Evolutionary conservation across 495 filamentous ascomycete genomes (phyloP), one percentile per base, ranked within the genome.

Genomic region (Aspergillus hancockii): DNA sequence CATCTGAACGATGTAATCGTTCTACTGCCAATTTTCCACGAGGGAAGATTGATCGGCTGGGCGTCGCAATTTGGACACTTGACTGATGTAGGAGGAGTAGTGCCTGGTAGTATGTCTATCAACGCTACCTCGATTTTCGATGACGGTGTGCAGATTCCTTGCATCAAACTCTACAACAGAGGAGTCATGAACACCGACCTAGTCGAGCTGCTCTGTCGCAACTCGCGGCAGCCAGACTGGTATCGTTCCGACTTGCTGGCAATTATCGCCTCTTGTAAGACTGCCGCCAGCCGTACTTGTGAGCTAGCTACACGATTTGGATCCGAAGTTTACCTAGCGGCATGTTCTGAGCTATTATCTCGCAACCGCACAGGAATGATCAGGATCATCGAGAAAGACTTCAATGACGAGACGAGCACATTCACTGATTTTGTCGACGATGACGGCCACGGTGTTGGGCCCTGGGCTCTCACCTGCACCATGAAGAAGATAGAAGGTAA

Each of bases 341-440:
- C 79, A 0, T 80, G 73, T 25, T 63, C 69, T 8, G 71, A 81
- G 56, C 63, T 82, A 4, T 72, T 82, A 1, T 55, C 63, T 25
- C 75, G 79, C 14, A 81, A 80, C 47, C 70, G 78, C 1, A 67
- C 64, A 13, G 79, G 71, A 1, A 62, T 82, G 30, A 68, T 67
- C 30, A 73, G 75, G 54, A 76, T 82, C 36, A 73, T 81, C 40
- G 73, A 77, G n/a, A 59, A 67, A 0, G 67, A 79, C 6, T 80
- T 82, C 28, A 73, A 75, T 16, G 71, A 73, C 10, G 53, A 78
- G 30, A 63, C 70, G 18, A 68, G 69, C 41, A 75, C 67, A 3
- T 82, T 82, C 55, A 78, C 79, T 7, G 79, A 82, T 52, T 81
- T 77, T 54, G 78, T 82, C 25, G 79, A 82, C 57, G 79, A 81